phyloP scores from a whole-genome alignment of 345 rosid species.

The Schrenkiella parvula region DNA sequence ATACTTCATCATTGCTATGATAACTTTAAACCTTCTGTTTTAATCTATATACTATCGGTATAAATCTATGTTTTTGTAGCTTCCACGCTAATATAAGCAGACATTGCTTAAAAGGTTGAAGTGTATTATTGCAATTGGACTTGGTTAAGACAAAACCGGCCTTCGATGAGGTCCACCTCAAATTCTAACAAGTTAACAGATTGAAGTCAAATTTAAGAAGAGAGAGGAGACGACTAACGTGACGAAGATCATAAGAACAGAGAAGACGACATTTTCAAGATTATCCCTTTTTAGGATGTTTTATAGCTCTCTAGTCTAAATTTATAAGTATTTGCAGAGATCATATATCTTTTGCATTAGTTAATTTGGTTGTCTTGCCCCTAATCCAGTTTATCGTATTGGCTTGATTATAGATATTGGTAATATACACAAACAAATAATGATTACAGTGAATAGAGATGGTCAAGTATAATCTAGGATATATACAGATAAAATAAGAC shows the following conservation, averaged over 20 bases:
- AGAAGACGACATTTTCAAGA: not conserved
- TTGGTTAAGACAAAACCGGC: not conserved
- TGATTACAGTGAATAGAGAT: not conserved
- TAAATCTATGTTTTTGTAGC: too few species aligned
- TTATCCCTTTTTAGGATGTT: not conserved
- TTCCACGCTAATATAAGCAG: not conserved
- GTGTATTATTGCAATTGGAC: not conserved
- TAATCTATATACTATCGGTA: not conserved
- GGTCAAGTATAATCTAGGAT: not conserved
- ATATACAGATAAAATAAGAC: constrained; percentile 2
- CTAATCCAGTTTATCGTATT: not conserved
- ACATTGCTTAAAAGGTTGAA: not conserved
- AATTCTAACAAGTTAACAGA: not conserved
- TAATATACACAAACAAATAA: not conserved
- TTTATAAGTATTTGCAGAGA: not conserved
- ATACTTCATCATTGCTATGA: not conserved
- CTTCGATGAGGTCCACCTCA: not conserved
- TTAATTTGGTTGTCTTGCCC: not conserved
- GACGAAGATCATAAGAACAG: not conserved
- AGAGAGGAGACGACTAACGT: not conserved
- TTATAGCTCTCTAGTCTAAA: not conserved
- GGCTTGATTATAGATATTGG: not conserved
- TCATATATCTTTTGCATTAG: not conserved
- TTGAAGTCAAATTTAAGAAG: not conserved
- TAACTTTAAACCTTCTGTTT: not conserved